Evolutionary conservation across 2,329 filamentous ascomycete species (phyloP).

Genomic region (Blastomyces gilchristii): DNA sequence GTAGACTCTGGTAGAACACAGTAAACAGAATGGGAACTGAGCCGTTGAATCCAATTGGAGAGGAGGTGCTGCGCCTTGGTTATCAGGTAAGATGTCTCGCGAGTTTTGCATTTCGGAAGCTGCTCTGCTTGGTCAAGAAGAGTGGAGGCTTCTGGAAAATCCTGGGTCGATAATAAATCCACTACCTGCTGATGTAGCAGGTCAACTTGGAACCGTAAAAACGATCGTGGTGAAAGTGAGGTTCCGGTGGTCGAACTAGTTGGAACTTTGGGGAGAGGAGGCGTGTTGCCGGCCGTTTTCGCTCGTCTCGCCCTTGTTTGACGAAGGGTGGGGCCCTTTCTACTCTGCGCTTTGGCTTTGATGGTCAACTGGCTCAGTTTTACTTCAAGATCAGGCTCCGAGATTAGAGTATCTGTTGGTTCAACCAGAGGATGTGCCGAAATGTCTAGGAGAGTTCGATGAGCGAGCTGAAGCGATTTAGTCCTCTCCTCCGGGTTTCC

Average conservation of each 20-base stretch:
- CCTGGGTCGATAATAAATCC: constrained; percentile 32
- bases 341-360: constrained; percentile 19
- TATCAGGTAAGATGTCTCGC: constrained; percentile 47
- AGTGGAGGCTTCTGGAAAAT: constrained; percentile 48
- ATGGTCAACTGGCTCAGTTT: constrained; percentile 36
- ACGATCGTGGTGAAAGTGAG: constrained; percentile 23
- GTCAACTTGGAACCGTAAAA: constrained; percentile 38
- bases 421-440: constrained; percentile 26
- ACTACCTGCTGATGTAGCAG: constrained; percentile 36
- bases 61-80: constrained; percentile 30
- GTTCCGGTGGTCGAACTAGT: constrained; percentile 21
- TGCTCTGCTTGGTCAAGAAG: constrained; percentile 38
- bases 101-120: constrained; percentile 40
- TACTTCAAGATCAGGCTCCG: constrained; percentile 30
- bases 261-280: constrained; percentile 14
- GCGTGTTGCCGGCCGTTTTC: not conserved
- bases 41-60: constrained; percentile 36
- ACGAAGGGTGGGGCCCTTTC: not conserved
- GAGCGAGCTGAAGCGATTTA: constrained; percentile 43
- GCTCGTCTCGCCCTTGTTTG: constrained; percentile 7
- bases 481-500: constrained; percentile 34
- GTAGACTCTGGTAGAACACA: constrained; percentile 88
- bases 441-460: constrained; percentile 37
- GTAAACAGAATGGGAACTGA: constrained; percentile 72
- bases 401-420: constrained; percentile 20